Base-by-base conservation (phyloP, 371 early-diverging fungal genomes). In the Mortierella sp. region DNA sequence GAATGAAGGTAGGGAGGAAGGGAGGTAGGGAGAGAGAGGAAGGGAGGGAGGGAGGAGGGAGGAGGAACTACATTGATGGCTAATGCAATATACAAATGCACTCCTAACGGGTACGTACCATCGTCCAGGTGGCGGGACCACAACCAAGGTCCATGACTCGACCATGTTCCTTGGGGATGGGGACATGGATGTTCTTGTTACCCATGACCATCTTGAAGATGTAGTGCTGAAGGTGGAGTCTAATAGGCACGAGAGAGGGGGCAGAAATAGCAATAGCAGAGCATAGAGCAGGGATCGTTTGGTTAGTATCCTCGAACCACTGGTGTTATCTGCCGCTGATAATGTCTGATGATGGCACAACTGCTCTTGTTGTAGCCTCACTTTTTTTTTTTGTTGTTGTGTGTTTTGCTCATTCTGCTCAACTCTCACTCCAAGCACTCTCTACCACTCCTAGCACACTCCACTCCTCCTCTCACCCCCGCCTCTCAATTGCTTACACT, bases 141-240 rank as follows among this genome's bases (percentile, higher is more conserved):
- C 78, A 76, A 48, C 78, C 78, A n/a, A 76, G 61, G 54, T 76
- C 78, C 45, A 70, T 65, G 34, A 76, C 67, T 24, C 66, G 58
- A 28, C 60, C 66, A 31, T 39, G 58, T 3, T 72, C 72, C 51
- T 59, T 64, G 47, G 70, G 66, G 14, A 70, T 41, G 27, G 62
- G 61, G 16, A 76, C 78, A 66, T 76, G 78, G 19, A 76, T 48
- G 42, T 70, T 76, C 60, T 76, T 76, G 30, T 41, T 52, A 34
- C 61, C 61, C 23, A 66, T 49, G 38, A 69, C 30, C 54, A 69
- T 57, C 60, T 76, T 76, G 78, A 59, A 65, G 46, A 76, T 59
- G 27, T 76, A 76, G 34, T 76, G 76, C 31, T 76, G 66, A 26
- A 64, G 26, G 50, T 76, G 69, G 21, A 76, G 58, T 39, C 76